Evolutionary conservation across 225 moss, liverwort and hornwort species (phyloP).

Genomic region (Thuidium tamariscinum): DNA sequence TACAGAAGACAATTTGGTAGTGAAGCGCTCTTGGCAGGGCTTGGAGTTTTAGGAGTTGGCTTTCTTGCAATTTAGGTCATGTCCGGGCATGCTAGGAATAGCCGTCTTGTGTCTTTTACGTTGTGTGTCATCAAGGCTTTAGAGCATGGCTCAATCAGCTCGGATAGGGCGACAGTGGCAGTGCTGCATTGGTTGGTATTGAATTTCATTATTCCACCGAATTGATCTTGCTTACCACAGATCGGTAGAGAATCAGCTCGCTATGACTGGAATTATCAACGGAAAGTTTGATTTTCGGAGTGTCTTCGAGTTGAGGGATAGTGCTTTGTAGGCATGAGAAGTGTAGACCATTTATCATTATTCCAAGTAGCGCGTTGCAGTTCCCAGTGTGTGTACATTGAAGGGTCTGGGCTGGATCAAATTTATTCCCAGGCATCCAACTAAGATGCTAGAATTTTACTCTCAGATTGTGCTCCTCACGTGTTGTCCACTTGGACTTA

Average conservation of each 20-base stretch:
- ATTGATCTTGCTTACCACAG: not conserved
- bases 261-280: not conserved
- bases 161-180: not conserved
- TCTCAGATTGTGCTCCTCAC: not conserved
- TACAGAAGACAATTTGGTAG: not conserved
- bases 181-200: slow-evolving; percentile 2
- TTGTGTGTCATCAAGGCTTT: not conserved
- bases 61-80: not conserved
- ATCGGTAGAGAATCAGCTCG: not conserved
- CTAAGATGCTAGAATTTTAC: not conserved
- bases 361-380: not conserved
- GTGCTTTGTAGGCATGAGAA: not conserved
- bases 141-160: not conserved
- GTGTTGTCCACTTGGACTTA: not conserved
- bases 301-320: not conserved
- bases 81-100: not conserved
- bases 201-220: not conserved
- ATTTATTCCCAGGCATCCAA: not conserved
- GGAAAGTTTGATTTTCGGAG: not conserved
- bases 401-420: not conserved
- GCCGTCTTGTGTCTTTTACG: not conserved
- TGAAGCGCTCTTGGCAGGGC: not conserved
- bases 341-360: not conserved
- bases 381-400: not conserved
- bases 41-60: not conserved